phyloP scores from a whole-genome alignment of 2,329 filamentous ascomycete genomes.

The Knoxdaviesia capensis region DNA sequence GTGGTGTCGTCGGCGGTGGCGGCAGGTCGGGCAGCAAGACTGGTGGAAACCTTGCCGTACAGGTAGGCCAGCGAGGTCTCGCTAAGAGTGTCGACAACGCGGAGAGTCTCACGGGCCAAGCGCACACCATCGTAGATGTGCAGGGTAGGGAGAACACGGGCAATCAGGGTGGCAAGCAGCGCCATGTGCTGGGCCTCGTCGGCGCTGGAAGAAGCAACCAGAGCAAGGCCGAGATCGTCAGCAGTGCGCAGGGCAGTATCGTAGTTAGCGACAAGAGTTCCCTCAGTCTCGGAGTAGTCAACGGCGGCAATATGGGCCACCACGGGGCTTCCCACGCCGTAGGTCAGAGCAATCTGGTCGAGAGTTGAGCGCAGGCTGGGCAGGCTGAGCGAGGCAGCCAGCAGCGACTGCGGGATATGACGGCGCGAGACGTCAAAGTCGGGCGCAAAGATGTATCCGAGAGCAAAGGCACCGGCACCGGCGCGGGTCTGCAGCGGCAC shows the following conservation, averaged over 20 bases:
- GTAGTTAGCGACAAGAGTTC: conserved; percentile 67
- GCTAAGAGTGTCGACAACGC: conserved; percentile 65
- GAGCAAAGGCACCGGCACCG: conserved; percentile 74
- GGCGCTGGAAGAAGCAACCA: conserved; percentile 68
- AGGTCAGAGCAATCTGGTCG: conserved; percentile 80
- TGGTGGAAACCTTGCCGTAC: conserved; percentile 46
- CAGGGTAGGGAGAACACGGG: conserved; percentile 59
- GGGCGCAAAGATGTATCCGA: conserved; percentile 94
- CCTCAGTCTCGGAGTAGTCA: conserved; percentile 52
- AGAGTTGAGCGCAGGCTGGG: conserved; percentile 63
- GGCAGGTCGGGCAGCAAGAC: conserved; percentile 34
- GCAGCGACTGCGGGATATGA: conserved; percentile 73
- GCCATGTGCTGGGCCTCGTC: conserved; percentile 94
- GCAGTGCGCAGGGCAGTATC: conserved; percentile 57
- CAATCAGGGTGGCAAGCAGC: conserved; percentile 65
- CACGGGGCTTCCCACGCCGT: conserved; percentile 80
- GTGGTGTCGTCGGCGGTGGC: too few relatives aligned
- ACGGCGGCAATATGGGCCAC: conserved; percentile 82
- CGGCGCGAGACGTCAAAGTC: conserved; percentile 88
- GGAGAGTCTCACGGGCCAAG: conserved; percentile 62
- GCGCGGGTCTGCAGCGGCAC: conserved; percentile 69
- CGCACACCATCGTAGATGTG: conserved; percentile 79
- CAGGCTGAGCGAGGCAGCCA: conserved; percentile 71
- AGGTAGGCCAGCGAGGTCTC: conserved; percentile 46
- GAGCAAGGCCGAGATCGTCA: conserved; percentile 74